Evolutionary conservation across 2,329 filamentous ascomycete species (phyloP).

Genomic region (Fusarium udum): DNA sequence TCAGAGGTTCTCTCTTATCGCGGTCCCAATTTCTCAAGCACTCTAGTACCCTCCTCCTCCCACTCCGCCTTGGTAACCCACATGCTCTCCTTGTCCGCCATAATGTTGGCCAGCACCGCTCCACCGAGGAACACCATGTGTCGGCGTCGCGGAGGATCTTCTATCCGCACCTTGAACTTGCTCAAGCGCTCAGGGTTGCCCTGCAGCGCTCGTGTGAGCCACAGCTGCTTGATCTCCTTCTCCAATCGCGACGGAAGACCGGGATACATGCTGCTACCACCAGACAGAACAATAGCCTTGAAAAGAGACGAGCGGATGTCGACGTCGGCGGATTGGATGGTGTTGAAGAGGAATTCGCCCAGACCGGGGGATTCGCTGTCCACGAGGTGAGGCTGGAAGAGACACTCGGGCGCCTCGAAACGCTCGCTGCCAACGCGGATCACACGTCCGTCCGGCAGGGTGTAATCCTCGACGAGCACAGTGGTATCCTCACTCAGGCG

Average conservation of each 20-base stretch:
- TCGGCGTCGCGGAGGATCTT: constrained; percentile 92
- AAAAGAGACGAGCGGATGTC: constrained; percentile 93
- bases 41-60: constrained; percentile 87
- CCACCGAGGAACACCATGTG: constrained; percentile 99
- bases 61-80: constrained; percentile 98
- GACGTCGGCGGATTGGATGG: constrained; percentile 94
- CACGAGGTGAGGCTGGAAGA: constrained; percentile 98
- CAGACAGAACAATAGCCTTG: constrained; percentile 96
- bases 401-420: constrained; percentile 96
- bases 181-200: constrained; percentile 92
- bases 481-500: constrained; percentile 96
- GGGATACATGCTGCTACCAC: constrained; percentile 98
- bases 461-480: constrained; percentile 96
- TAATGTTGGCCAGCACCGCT: constrained; percentile 96
- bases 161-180: constrained; percentile 99
- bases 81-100: constrained; percentile 99
- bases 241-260: constrained; percentile 93
- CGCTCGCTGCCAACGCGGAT: constrained; percentile 96
- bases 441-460: constrained; percentile 92
- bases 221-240: constrained; percentile 98
- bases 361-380: constrained; percentile 98
- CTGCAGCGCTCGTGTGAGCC: constrained; percentile 89
- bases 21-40: constrained; percentile 91
- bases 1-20: constrained; percentile 62
- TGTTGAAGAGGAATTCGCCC: constrained; percentile 98